phyloP scores from a whole-genome alignment of 257 asterid species.

The Thymus mandschuricus region DNA sequence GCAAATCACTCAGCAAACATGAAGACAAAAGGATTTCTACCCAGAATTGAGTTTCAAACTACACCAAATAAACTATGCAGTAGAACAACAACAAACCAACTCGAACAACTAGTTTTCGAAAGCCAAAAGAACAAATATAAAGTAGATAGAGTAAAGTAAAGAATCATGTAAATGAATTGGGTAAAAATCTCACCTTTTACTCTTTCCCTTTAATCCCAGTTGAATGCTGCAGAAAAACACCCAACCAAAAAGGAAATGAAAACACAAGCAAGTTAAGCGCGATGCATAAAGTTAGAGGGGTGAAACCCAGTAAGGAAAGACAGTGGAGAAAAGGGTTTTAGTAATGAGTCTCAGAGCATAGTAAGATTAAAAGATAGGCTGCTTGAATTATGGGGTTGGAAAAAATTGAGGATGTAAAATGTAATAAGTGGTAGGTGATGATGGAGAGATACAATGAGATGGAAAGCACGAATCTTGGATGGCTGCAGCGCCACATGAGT shows the following conservation, averaged over 20 bases:
- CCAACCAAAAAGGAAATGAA: constrained; percentile 25
- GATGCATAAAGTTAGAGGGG: not conserved
- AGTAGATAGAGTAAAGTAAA: not conserved
- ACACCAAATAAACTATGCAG: not conserved
- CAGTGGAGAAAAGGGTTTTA: constrained; percentile 29
- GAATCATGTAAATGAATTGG: not conserved
- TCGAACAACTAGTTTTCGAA: not conserved
- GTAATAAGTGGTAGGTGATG: constrained; percentile 32
- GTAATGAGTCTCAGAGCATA: constrained; percentile 18
- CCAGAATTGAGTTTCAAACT: not conserved
- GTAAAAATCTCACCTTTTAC: constrained; percentile 35
- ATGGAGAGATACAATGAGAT: constrained; percentile 15
- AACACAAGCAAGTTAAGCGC: constrained; percentile 25
- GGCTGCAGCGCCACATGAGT: constrained; percentile 31
- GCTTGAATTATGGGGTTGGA: constrained; percentile 31
- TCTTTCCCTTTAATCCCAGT: constrained; percentile 18
- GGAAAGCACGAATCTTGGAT: constrained; percentile 31
- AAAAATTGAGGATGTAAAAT: not conserved
- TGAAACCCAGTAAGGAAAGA: not conserved
- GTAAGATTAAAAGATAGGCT: constrained; percentile 27
- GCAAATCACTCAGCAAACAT: not conserved
- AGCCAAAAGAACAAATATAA: not conserved
- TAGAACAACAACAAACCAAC: not conserved
- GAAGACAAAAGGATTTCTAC: not conserved
- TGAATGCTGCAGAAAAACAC: constrained; percentile 20